Base-by-base conservation (phyloP, 495 filamentous ascomycete species). In the Tuber melanosporum region DNA sequence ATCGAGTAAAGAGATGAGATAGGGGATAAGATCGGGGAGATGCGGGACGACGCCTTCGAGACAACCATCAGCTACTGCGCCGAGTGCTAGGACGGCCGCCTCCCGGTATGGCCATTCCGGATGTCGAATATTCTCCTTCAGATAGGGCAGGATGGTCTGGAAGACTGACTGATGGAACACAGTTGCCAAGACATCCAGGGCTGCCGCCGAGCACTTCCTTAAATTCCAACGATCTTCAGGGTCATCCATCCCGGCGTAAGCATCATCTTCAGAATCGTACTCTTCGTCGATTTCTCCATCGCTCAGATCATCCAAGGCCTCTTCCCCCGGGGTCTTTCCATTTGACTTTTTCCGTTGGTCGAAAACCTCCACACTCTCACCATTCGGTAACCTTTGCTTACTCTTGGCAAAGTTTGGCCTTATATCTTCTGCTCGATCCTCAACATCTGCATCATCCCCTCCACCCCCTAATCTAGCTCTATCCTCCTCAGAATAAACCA, bases 401-500 rank as follows among this genome's bases (percentile, higher is more conserved):
- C 91, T 89, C 83, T 94, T 94, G 62, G 94, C 94, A 84, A 98
- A 98, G 72, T 91, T 89, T 5, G 95, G 95, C 85, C 93, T 97
- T 79, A 99, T 92, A 83, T 99, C 95, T 83, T 98, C 89, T 32
- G 89, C 91, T 12, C 91, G 89, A 84, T 99, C 96, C 44, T 98
- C 96, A 76, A 92, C 87, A 41, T 97, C 94, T 69, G 96, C 96
- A 86, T 98, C 94, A 76, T 97, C 93, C 44, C 90, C 91, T 12
- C 92, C 92, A 49, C 89, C 92, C 77, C 93, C 93, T 42, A 98
- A 85, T 41, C 93, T 87, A 71, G 92, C 88, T 73, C 97, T 94
- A 77, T 98, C 96, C 74, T 98, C 95, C 77, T 97, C 92, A 80
- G 92, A 91, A 80, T 98, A 99, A 22, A 98, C 90, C 95, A 99